Evolutionary conservation across 2,329 filamentous ascomycete species (phyloP).

Genomic region (Penicillium expansum): DNA sequence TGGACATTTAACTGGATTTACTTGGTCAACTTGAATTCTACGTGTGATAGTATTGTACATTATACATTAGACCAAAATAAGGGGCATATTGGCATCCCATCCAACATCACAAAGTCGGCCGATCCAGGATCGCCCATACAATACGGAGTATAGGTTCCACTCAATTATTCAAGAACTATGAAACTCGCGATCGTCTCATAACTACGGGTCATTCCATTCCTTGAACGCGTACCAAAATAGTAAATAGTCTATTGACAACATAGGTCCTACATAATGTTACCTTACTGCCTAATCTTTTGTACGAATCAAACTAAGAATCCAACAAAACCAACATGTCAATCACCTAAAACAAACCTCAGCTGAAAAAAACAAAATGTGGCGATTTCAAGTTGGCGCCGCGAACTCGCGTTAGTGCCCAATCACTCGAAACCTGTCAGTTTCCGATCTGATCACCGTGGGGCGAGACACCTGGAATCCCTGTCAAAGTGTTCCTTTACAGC

Average conservation of each 20-base stretch:
- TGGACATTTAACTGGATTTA: not conserved
- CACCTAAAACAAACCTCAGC: not conserved
- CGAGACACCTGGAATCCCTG: constrained; percentile 2
- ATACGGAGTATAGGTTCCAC: too few relatives aligned
- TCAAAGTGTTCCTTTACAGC: not conserved
- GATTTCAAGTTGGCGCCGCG: constrained; percentile 15
- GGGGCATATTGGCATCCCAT: not conserved
- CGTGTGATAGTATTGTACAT: not conserved
- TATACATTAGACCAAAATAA: not conserved
- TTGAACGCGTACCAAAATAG: not conserved
- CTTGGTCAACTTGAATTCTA: not conserved
- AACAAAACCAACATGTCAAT: too few relatives aligned
- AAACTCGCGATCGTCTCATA: constrained; percentile 26
- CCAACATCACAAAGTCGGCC: not conserved
- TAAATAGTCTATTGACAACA: not conserved
- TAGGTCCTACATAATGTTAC: too few relatives aligned
- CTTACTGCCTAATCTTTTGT: not conserved
- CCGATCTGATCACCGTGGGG: constrained; percentile 5
- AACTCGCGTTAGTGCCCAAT: constrained; percentile 8
- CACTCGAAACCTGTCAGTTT: constrained; percentile 13
- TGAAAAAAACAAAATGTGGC: not conserved
- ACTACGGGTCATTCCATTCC: constrained; percentile 9
- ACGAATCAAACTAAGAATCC: too few relatives aligned
- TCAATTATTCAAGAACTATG: constrained; percentile 14
- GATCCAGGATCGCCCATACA: constrained; percentile 1